Percentiles rank a stretch among this genome's conserved stretches.
These are phyloP conservation scores for Cladorrhinum samala DNA, from an alignment of 495 filamentous ascomycete genomes.

Conservation along the genomic window DNA sequence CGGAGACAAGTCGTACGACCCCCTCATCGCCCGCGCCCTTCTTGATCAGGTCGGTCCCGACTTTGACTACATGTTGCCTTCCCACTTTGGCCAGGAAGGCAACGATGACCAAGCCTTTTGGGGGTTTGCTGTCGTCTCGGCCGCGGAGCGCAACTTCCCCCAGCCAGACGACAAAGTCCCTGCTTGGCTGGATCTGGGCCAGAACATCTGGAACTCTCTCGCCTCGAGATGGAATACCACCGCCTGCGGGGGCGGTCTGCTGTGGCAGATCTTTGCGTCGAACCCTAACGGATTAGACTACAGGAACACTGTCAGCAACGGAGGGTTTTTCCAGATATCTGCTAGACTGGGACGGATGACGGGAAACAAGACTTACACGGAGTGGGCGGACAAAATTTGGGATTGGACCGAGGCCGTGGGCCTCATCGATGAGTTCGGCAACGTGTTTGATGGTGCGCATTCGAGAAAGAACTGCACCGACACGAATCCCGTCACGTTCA, in stretches of 20 bases:
- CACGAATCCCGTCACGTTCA: conserved; percentile 46
- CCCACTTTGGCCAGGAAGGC: conserved; percentile 43
- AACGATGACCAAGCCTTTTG: conserved; percentile 82
- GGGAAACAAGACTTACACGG: conserved; percentile 53
- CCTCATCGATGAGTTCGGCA: conserved; percentile 42
- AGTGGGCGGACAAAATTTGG: conserved; percentile 66
- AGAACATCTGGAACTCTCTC: conserved; percentile 41
- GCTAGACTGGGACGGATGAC: conserved; percentile 64
- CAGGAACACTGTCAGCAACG: conserved; percentile 68
- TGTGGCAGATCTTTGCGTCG: conserved; percentile 79
- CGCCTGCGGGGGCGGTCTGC: conserved; percentile 63
- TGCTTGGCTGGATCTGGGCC: conserved; percentile 55
- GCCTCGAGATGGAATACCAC: conserved; percentile 61
- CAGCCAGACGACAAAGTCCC: conserved; percentile 49
- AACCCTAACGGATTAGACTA: conserved; percentile 66
- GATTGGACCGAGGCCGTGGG: conserved; percentile 56
- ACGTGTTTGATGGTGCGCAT: conserved; percentile 53
- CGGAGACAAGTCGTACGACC: conserved; percentile 66
- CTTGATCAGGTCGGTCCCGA: conserved; percentile 56
- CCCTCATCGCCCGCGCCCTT: conserved; percentile 58
- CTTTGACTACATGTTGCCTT: conserved; percentile 51
- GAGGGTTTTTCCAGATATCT: conserved; percentile 61
- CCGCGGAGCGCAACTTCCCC: conserved; percentile 67
- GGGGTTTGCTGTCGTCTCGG: conserved; percentile 66
- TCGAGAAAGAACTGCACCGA: conserved; percentile 38